These are phyloP conservation scores for Penicillium sp. DNA, from an alignment of 2,329 filamentous ascomycete genomes.

Conservation along the genomic window DNA sequence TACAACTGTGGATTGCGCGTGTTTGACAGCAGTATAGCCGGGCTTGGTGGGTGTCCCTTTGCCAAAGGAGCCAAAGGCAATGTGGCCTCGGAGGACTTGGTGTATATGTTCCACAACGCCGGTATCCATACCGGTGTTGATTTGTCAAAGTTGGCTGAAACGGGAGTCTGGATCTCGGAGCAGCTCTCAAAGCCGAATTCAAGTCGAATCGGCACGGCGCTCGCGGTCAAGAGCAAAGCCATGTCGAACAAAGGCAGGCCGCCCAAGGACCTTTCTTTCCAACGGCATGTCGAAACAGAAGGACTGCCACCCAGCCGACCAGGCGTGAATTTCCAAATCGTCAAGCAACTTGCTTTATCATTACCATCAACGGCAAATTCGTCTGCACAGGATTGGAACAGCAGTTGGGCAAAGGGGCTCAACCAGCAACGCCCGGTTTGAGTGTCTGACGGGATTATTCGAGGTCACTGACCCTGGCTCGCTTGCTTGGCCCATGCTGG, in stretches of 20 bases:
- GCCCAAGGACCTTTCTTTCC: not conserved
- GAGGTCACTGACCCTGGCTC: constrained; percentile 37
- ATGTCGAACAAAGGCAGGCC: not conserved
- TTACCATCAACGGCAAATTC: constrained; percentile 36
- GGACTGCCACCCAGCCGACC: constrained; percentile 28
- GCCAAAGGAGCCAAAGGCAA: constrained; percentile 82
- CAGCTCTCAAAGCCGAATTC: constrained; percentile 20
- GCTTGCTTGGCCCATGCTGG: constrained; percentile 23
- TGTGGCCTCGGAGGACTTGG: constrained; percentile 76
- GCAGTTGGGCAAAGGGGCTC: constrained; percentile 18
- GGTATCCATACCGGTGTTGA: constrained; percentile 71
- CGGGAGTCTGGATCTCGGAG: constrained; percentile 68
- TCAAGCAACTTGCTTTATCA: constrained; percentile 34
- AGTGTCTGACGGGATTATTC: constrained; percentile 29
- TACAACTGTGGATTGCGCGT: constrained; percentile 71
- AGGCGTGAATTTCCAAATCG: constrained; percentile 30
- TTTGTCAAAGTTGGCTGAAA: constrained; percentile 55
- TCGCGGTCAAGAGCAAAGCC: constrained; percentile 13
- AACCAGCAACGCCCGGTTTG: constrained; percentile 20
- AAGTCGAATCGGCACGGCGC: constrained; percentile 17
- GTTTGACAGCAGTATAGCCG: constrained; percentile 75
- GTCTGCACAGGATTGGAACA: constrained; percentile 44
- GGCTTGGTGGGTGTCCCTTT: constrained; percentile 79
- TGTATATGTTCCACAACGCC: constrained; percentile 59
- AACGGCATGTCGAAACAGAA: constrained; percentile 23